Conservation (phyloP, 805 yeast genomes). For the Kazachstania psychrophila region DNA sequence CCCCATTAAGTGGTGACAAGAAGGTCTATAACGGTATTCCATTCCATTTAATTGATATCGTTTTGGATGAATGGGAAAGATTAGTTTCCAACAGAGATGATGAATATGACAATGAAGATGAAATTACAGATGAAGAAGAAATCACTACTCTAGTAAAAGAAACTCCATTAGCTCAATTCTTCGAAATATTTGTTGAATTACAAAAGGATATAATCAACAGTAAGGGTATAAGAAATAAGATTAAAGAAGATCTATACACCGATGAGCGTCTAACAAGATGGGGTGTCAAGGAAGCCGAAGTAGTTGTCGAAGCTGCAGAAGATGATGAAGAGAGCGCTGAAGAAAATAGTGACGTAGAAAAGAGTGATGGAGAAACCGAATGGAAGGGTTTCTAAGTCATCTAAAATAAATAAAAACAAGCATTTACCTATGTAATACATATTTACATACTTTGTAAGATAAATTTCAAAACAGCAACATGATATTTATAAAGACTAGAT, state of each 20-base stretch:
- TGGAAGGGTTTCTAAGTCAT: conserved; percentile 38
- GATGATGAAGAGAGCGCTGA: conserved; percentile 22
- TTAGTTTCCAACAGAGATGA: conserved; percentile 43
- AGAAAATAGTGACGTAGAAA: conserved; percentile 23
- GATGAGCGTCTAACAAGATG: conserved; percentile 58
- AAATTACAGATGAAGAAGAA: conserved; percentile 31
- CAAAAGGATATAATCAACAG: conserved; percentile 38
- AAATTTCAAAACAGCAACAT: too few relatives aligned
- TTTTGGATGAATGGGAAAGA: conserved; percentile 73
- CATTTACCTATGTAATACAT: too few relatives aligned
- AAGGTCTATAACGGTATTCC: conserved; percentile 68
- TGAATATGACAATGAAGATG: conserved; percentile 39
- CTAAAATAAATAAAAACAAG: too few relatives aligned
- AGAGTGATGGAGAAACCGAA: conserved; percentile 30
- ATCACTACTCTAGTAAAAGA: conserved; percentile 29
- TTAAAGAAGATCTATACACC: conserved; percentile 53
- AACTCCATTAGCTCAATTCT: conserved; percentile 46
- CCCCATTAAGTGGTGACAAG: conserved; percentile 49
- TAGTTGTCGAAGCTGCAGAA: conserved; percentile 22
- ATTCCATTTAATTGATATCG: conserved; percentile 76
- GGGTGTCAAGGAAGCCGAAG: conserved; percentile 37
- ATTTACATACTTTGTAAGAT: too few relatives aligned
- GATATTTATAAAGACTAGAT: too few relatives aligned
- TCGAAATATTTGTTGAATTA: conserved; percentile 53
- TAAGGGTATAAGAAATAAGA: conserved; percentile 58